Conservation (phyloP, 306 rosid species). For the Lagenaria siceraria region DNA sequence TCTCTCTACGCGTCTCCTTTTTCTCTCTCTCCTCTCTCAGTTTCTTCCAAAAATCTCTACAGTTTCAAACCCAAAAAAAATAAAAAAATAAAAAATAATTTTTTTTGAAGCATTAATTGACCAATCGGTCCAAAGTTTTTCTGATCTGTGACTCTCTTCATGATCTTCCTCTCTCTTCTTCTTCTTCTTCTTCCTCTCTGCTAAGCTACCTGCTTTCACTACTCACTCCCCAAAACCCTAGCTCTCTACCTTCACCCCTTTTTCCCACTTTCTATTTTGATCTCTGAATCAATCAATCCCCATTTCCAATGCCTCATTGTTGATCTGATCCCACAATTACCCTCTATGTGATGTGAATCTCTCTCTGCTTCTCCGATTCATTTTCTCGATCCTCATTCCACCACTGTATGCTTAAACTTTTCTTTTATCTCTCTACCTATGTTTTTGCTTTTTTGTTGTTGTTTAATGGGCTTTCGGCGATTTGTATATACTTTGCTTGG, state of each 20-base stretch:
- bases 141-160: constrained; percentile 22
- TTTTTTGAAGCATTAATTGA: not conserved
- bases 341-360: constrained; percentile 25
- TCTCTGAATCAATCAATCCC: constrained; percentile 16
- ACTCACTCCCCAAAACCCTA: constrained; percentile 29
- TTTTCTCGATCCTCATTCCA: constrained; percentile 9
- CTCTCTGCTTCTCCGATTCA: constrained; percentile 7
- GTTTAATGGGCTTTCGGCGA: constrained; percentile 3
- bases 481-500: constrained; percentile 42
- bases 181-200: constrained; percentile 11
- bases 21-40: not conserved
- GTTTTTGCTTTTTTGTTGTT: constrained; percentile 9
- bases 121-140: not conserved
- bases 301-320: not conserved
- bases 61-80: not conserved
- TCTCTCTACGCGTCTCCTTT: not conserved
- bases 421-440: not conserved
- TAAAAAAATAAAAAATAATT: not conserved
- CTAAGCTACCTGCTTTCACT: not conserved
- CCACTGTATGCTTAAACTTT: not conserved
- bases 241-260: not conserved
- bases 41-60: not conserved
- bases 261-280: constrained; percentile 14
- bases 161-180: constrained; percentile 23
- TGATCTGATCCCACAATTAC: not conserved